Percentiles rank a stretch among this genome's conserved stretches.
Conservation (phyloP, 2,329 filamentous ascomycete genomes). For the Fusarium torreyae region DNA sequence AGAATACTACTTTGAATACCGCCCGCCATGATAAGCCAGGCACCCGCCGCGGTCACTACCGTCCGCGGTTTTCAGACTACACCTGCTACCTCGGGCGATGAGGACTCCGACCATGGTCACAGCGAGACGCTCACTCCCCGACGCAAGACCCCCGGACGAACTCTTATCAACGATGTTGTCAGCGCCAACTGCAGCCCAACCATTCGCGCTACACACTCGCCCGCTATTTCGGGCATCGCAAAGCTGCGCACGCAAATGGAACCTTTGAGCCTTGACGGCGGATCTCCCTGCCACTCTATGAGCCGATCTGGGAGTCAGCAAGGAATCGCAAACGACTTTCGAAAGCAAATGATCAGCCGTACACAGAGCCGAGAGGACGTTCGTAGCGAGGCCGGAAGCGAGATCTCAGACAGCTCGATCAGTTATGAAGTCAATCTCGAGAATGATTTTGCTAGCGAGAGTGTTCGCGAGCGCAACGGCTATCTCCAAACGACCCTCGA, state of each 20-base stretch:
- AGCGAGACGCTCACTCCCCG: slow-evolving; percentile 59
- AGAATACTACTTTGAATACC: slow-evolving; percentile 31
- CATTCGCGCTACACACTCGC: slow-evolving; percentile 67
- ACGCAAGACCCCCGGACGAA: slow-evolving; percentile 56
- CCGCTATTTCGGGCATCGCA: slow-evolving; percentile 80
- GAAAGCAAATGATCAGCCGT: slow-evolving; percentile 70
- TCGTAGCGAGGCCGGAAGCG: slow-evolving; percentile 67
- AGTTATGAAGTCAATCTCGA: slow-evolving; percentile 90
- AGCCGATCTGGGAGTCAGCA: slow-evolving; percentile 65
- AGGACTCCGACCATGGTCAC: slow-evolving; percentile 67
- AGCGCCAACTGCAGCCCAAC: slow-evolving; percentile 75
- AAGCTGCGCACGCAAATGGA: slow-evolving; percentile 87
- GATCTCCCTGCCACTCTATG: slow-evolving; percentile 70
- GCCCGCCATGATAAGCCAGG: slow-evolving; percentile 62
- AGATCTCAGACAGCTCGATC: slow-evolving; percentile 77
- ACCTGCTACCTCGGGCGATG: slow-evolving; percentile 69
- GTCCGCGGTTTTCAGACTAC: slow-evolving; percentile 72
- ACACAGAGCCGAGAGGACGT: slow-evolving; percentile 70
- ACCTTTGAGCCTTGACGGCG: slow-evolving; percentile 76
- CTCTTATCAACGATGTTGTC: slow-evolving; percentile 69
- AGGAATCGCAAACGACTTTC: slow-evolving; percentile 56
- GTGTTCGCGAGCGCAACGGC: slow-evolving; percentile 62
- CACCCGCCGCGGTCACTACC: slow-evolving; percentile 66
- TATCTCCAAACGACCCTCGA: slow-evolving; percentile 64
- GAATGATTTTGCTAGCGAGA: slow-evolving; percentile 85